Evolutionary conservation across 140 eudicot species (phyloP), one percentile per base, ranked within the genome.

Genomic region (Oenanthe javanica): DNA sequence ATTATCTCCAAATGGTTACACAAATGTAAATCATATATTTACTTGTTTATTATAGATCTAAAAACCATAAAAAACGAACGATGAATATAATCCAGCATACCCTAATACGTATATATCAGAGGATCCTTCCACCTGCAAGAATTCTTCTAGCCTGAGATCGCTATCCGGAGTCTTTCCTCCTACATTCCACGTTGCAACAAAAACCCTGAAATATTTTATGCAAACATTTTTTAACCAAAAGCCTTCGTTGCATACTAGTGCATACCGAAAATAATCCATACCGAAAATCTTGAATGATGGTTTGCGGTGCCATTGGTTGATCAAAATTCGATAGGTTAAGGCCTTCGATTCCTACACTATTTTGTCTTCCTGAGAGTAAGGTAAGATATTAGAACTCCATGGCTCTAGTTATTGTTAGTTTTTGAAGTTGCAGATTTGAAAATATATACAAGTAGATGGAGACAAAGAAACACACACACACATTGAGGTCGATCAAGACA

Each of bases 161-260:
- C 80, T 82, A 46, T 81, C 80, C 0, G 97, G 97, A 63, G 88
- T 77, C 57, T 79, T 89, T 10, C 97, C 97, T 81, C 90, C 97
- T 52, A 91, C 97, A 81, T 91, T 91, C 97, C 97, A 91, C 15
- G 97, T 91, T 16, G 80, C 92, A 47, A 85, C 92, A 47, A 87
- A 91, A 25, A 89, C 76, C 89, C 97, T 91, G 70, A 80, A 82
- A 51, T 54, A 7, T 59, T 7, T 38, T 54, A 79, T 54, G 8
- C 9, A 4, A 25, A 46, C 19, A 19, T 38, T 40, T 57, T 4
- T 23, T n/a, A 25, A 63, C 2, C 38, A 63, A 63, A 57, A 63
- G 2, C 31, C 15, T 55, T 18, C 18, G 63, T 31, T 31, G 31
- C 31, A 31, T 31, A 31, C 31, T 31, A 31, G 31, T 31, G 31